Base-by-base conservation (phyloP, 2,329 filamentous ascomycete species). In the Hyphodiscus sp. region DNA sequence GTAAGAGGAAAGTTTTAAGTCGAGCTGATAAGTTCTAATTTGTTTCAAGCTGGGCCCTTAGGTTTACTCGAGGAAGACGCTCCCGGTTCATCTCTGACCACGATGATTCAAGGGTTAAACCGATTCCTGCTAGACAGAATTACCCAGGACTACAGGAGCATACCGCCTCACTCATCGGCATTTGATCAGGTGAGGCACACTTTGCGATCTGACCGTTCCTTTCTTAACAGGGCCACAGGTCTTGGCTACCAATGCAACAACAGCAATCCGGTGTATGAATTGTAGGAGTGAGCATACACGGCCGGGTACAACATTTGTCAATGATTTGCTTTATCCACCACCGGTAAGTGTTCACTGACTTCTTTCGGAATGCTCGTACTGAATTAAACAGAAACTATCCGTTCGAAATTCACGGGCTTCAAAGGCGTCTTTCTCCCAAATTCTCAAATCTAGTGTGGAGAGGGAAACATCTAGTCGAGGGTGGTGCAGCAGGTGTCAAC, bases 401-500 rank as follows among this genome's bases (percentile, higher is more conserved):
- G 66, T 68, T 19, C 71, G 80, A 51, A 79, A 76, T 53, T 68
- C 72, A 44, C 79, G 78, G 68, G 70, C 72, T 47, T 77, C 71
- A 50, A 80, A 75, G 67, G 78, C 75, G 62, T 89, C 79, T 49
- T 99, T 99, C 68, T 95, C 91, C 0, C 88, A 94, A 65, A 83
- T 96, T 46, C 74, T 99, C n/a, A 96, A 96, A 69, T 83, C 84
- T 50, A 96, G 91, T 59, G 86, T 99, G 29, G 92, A 97, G 70
- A 80, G 90, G 50, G 90, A 96, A 68, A 87, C 88, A 11, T 89
- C 89, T 46, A 91, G 88, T 45, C 84, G 92, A 63, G 94, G 94
- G 7, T 99, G 91, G 91, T 99, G 94, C 68, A 86, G 86, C 60
- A 83, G 86, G 65, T 99, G 95, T 68, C 87, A 91, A 61, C 82